Percentiles rank a stretch among this genome's conserved stretches.
Conservation (phyloP, 768 basidiomycete species). For the Lactarius indigo region DNA sequence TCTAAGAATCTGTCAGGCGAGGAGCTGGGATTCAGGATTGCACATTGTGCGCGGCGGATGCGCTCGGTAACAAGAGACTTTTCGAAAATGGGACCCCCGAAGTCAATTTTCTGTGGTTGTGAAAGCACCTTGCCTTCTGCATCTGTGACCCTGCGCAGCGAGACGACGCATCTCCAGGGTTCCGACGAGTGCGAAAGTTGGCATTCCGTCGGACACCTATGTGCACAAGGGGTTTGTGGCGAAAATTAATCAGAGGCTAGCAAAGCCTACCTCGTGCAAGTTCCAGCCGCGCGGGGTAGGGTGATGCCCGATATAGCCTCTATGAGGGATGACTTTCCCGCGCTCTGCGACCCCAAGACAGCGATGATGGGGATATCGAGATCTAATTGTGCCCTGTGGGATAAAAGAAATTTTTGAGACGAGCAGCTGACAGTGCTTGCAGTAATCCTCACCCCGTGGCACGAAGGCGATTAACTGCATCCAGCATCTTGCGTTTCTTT, state of each 20-base stretch:
- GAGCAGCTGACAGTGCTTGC: slow-evolving; percentile 14
- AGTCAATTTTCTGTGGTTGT: slow-evolving; percentile 28
- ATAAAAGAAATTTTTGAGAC: background rate
- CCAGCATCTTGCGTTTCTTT: slow-evolving; percentile 47
- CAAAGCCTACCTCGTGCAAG: slow-evolving; percentile 58
- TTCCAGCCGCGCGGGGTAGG: slow-evolving; percentile 65
- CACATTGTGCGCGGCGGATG: slow-evolving; percentile 60
- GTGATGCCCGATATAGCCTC: slow-evolving; percentile 74
- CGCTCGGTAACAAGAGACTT: slow-evolving; percentile 60
- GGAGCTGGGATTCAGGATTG: slow-evolving; percentile 55
- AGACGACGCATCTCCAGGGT: slow-evolving; percentile 37
- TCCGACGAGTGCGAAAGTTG: slow-evolving; percentile 28
- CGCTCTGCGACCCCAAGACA: slow-evolving; percentile 69
- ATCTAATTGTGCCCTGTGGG: slow-evolving; percentile 55
- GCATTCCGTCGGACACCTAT: slow-evolving; percentile 39
- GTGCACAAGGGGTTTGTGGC: background rate
- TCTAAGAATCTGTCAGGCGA: slow-evolving; percentile 36
- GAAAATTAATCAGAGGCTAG: background rate
- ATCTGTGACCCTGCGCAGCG: slow-evolving; percentile 32
- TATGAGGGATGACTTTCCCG: slow-evolving; percentile 75
- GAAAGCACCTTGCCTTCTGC: slow-evolving; percentile 33
- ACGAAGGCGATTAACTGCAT: slow-evolving; percentile 57
- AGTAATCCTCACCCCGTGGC: slow-evolving; percentile 49
- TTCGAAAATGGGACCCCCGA: slow-evolving; percentile 41
- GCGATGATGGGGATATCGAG: slow-evolving; percentile 72